These are phyloP conservation scores for Puccinia brachypodii DNA, from an alignment of 1,284 basidiomycete genomes.

Conservation along the genomic window DNA sequence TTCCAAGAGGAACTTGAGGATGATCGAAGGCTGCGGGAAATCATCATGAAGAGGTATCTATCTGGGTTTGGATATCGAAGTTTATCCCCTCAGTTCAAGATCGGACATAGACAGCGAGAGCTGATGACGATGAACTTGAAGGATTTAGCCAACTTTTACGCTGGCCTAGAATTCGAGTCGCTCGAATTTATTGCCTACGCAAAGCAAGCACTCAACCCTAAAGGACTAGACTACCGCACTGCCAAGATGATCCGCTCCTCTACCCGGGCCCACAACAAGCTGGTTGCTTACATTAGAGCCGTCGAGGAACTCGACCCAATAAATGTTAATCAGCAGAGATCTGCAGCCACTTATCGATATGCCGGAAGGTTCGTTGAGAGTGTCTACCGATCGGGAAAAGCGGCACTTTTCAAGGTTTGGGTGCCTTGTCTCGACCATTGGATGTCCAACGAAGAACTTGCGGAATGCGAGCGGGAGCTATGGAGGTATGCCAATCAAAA, in stretches of 20 bases:
- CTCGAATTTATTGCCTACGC: conserved; percentile 29
- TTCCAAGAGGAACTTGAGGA: conserved; percentile 28
- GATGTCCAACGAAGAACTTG: conserved; percentile 54
- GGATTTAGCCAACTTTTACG: conserved; percentile 39
- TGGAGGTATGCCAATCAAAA: conserved; percentile 44
- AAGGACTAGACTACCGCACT: conserved; percentile 55
- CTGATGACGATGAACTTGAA: conserved; percentile 21
- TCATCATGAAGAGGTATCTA: conserved; percentile 36
- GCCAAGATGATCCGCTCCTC: conserved; percentile 56
- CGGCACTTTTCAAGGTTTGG: conserved; percentile 58
- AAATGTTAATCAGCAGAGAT: conserved; percentile 6
- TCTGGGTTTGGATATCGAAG: conserved; percentile 35
- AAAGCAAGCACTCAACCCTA: conserved; percentile 48
- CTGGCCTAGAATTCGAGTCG: conserved; percentile 43
- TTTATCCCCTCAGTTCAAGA: not conserved
- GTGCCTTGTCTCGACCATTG: conserved; percentile 53
- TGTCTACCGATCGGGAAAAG: conserved; percentile 55
- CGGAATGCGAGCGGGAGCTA: conserved; percentile 55
- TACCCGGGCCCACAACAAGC: conserved; percentile 57
- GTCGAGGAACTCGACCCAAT: conserved; percentile 52
- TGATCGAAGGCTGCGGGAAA: conserved; percentile 27
- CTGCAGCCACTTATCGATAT: not conserved
- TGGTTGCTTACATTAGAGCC: conserved; percentile 56
- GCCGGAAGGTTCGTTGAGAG: conserved; percentile 28
- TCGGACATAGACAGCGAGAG: conserved; percentile 7